Evolutionary conservation across 371 early-diverging fungal species (phyloP), one percentile per base, ranked within the genome.

Genomic region (Haplosporangium sp.): DNA sequence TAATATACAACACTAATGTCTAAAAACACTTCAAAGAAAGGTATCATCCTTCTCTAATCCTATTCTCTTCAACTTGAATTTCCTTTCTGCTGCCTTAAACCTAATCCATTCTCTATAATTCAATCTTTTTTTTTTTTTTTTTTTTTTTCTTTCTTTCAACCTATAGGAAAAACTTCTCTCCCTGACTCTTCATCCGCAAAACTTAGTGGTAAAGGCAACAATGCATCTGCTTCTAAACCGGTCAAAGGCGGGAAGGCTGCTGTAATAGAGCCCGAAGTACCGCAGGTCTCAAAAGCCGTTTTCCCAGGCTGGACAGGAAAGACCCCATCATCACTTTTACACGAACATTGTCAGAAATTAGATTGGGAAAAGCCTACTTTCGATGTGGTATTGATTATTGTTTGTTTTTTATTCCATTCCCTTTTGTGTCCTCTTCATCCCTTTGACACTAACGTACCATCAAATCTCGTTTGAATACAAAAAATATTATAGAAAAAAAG

Each of bases 231-330:
- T 27, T 35, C 50, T 2, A 63, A 63, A 47, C n/a, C 53, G 38
- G 39, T 34, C 45, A 77, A 72, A 37, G 63, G 63, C n/a, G 78
- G 73, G 6, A 77, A 67, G 40, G 58, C 35, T 15, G 53, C 42
- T 2, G 34, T 40, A 13, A 68, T 71, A 13, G 74, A 67, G 9
- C 67, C 74, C 19, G 56, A 74, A 1, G 71, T 70, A 3, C 79
- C 79, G 6, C 74, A 79, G 45, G 57, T 69, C n/a, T 70, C 79
- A 44, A 65, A 72, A 27, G 55, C 82, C 5, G 65, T 92, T 50
- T 95, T 94, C 79, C 92, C 90, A 9, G 87, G 88, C 40, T 95
- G 95, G 96, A 95, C 95, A 0, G 96, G 96, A 63, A 94, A 95
- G 65, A 93, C 94, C 0, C 96, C 96, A 0, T 89, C 91, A 3